Evolutionary conservation across 805 yeast species (phyloP), one percentile per base, ranked within the genome.

Genomic region (Zygoascus flipseniorum): DNA sequence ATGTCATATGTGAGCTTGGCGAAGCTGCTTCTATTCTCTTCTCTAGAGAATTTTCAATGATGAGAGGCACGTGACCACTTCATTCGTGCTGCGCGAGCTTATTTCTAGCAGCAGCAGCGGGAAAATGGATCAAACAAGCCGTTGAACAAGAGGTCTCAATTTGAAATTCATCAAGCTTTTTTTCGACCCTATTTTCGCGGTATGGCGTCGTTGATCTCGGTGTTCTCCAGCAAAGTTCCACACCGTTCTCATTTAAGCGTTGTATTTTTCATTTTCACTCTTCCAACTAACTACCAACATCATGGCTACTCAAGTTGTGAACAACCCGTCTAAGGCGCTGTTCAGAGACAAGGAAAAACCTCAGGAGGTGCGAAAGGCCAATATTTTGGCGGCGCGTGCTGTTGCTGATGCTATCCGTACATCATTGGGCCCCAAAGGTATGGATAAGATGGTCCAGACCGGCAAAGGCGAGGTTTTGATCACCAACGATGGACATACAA

Each of bases 401-500:
- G 97, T 89, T 26, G 89, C 96, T 2, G 97, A 89, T 70, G 97
- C 97, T 48, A 87, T 89, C 63, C 80, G 97, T 70, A 90, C 97
- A 5, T 85, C 98, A 14, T 75, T 93, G 55, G 99, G 99, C 19
- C 99, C 99, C 53, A 92, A 89, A 70, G 99, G 99, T 56, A 93
- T 93, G 99, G 99, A 93, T 71, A 93, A 93, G 75, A 92, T 93
- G 98, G 72, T 72, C 73, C 89, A 89, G 72, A 90, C 98, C 18
- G 85, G 90, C 50, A 80, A 79, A 54, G 98, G 98, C 42, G 89
- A 93, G 66, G 86, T 92, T 62, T 85, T 90, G 65, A 90, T 93
- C 62, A 89, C 98, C 58, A 93, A 93, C 69, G 99, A 93, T 72
- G 99, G 99, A 35, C 98, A 95, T 70, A 93, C 99, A 2, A 93